A percentile compares a stretch with the other conserved stretches of the same genome.
Evolutionary conservation across 768 basidiomycete genomes (phyloP).

Genomic region (Termitomyces heimii): DNA sequence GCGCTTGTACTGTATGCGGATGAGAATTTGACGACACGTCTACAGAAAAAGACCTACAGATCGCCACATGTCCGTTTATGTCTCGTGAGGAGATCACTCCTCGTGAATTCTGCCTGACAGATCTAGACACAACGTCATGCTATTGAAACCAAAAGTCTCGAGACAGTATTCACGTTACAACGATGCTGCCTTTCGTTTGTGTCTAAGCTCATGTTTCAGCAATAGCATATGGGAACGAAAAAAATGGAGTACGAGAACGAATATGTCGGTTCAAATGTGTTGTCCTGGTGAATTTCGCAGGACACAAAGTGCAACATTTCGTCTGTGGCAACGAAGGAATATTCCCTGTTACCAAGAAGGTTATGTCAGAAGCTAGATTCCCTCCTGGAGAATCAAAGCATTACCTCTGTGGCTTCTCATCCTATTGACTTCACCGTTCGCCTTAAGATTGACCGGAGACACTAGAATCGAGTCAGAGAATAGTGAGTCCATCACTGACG

Average conservation of each 20-base stretch:
- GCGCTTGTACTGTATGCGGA: too few species aligned
- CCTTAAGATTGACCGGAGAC: conserved; percentile 30
- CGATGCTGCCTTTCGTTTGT: conserved; percentile 61
- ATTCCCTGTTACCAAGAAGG: conserved; percentile 38
- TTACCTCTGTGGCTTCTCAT: conserved; percentile 38
- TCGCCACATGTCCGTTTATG: conserved; percentile 71
- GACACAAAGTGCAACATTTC: conserved; percentile 62
- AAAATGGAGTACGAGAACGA: conserved; percentile 56
- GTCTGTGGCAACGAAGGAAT: conserved; percentile 68
- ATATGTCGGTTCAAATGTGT: conserved; percentile 72
- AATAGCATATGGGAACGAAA: background rate
- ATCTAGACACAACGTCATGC: conserved; percentile 31
- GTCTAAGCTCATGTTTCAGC: conserved; percentile 32
- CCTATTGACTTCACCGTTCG: conserved; percentile 35
- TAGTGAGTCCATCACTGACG: conserved; percentile 19
- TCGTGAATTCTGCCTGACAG: conserved; percentile 65
- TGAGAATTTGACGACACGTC: too few species aligned
- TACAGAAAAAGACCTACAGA: too few species aligned
- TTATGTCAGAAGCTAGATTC: conserved; percentile 2
- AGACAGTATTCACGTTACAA: conserved; percentile 44
- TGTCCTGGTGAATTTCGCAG: conserved; percentile 68
- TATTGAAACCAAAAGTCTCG: background rate
- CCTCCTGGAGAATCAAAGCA: background rate
- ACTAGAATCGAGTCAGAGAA: conserved; percentile 21
- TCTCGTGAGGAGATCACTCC: conserved; percentile 66